Evolutionary conservation across 2,329 filamentous ascomycete genomes (phyloP), one percentile per base, ranked within the genome.

Genomic region (Tolypocladium album): DNA sequence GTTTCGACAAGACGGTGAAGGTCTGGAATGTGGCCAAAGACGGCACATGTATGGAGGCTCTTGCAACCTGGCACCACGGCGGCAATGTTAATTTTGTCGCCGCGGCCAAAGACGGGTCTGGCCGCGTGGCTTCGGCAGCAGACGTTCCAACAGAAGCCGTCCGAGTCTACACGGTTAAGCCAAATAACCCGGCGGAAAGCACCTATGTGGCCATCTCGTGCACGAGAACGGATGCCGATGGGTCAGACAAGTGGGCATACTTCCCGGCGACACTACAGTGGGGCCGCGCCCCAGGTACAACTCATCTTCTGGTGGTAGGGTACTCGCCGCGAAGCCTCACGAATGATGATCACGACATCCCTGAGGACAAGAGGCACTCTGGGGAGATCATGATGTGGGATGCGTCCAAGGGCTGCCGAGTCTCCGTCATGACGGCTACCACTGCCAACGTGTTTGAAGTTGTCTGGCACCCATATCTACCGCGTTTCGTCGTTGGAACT

Each of bases 401-500:
- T 66, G 78, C 80, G 0, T 59, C 68, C 0, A 73, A 71, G 2
- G 74, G 75, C 12, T 68, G 73, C 12, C 73, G 76, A 53, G 71
- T 85, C 53, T 75, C 73, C 5, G 75, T 87, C 4, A 71, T 76
- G 24, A 79, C 80, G 3, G 79, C 77, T 1, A 79, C 78, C 0
- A 79, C 78, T 0, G 78, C 83, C 55, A 87, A 88, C 60, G 82
- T 87, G 1, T 88, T 88, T 53, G 85, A 88, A 65, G 81, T 87
- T 2, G 73, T 78, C 0, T 88, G 85, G 85, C 85, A 88, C 65
- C 84, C 85, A 0, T 75, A 67, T 0, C 73, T 80, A 55, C 71
- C 75, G 3, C 74, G 75, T 27, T 87, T 87, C 64, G 72, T 83
- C 6, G 82, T 78, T 4, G 84, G 83, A 2, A 86, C 83, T 0